Evolutionary conservation across 2,329 filamentous ascomycete species (phyloP), one percentile per base, ranked within the genome.

Genomic region (Golovinomyces cichoracearum): DNA sequence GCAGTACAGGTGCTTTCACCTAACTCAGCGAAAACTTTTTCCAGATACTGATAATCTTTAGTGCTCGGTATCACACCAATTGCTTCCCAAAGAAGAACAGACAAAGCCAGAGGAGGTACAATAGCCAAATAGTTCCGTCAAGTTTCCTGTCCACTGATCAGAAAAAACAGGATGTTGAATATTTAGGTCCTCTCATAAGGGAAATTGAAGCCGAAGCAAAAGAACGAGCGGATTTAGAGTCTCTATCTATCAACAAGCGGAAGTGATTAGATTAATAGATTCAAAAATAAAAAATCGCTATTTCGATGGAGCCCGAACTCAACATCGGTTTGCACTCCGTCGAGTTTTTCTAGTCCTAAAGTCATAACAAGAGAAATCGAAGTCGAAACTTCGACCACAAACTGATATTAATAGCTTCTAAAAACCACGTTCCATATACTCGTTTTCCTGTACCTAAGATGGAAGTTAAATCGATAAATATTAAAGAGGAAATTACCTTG

Each of bases 1-100:
- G 88, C 90, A 60, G 78, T 92, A 68, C 90, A 98, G 73, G 78
- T 82, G 68, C 55, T 63, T 51, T 27, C 54, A 3, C 17, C 45
- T 45, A 19, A 41, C 6, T 23, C 27, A 19, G 15, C 13, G 29
- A 3, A 40, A 21, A 42, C 15, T 41, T 50, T 46, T 42, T 44
- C n/a, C 22, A 15, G 17, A n/a, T 31, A 44, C 49, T 57, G 40
- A 58, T 41, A 7, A 22, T 49, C 2, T 27, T n/a, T 48, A 58
- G 69, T 69, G 68, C 65, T 74, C 70, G 59, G 64, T 74, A 61
- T 64, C 69, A 60, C 75, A 78, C 64, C 75, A 76, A 67, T 66
- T 78, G 53, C 69, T 79, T 49, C 72, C 75, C 63, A 72, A 71
- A 66, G 62, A 68, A 50, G 58, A 83, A 63, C 76, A 78, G 63